Conservation (phyloP, 2,329 filamentous ascomycete genomes). For the Mycosphaerella arachidis region DNA sequence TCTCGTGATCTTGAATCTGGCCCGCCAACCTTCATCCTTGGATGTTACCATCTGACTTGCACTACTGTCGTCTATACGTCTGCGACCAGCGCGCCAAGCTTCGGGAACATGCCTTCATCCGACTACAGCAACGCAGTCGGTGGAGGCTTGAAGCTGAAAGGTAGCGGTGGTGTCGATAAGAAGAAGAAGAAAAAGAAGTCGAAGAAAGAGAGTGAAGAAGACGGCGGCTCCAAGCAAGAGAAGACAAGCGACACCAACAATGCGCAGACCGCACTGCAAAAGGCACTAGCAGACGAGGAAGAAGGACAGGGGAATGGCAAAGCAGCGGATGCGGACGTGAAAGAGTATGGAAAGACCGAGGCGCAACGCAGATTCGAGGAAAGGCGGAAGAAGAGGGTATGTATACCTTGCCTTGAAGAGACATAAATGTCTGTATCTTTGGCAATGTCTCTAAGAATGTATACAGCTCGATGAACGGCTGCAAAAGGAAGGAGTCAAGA, state of each 20-base stretch:
- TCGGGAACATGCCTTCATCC: slow-evolving; percentile 59
- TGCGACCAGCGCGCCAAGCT: neutral
- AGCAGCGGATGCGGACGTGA: slow-evolving; percentile 22
- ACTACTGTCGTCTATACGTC: too few relatives aligned
- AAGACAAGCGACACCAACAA: slow-evolving; percentile 27
- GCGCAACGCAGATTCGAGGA: slow-evolving; percentile 79
- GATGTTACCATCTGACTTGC: too few relatives aligned
- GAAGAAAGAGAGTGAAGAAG: slow-evolving; percentile 17
- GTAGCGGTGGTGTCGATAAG: slow-evolving; percentile 58
- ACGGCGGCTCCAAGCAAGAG: slow-evolving; percentile 17
- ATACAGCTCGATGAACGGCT: slow-evolving; percentile 72
- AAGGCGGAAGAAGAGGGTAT: slow-evolving; percentile 70
- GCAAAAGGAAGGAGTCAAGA: slow-evolving; percentile 82
- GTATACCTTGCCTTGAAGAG: slow-evolving; percentile 26
- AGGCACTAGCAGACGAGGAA: slow-evolving; percentile 35
- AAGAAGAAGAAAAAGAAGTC: slow-evolving; percentile 57
- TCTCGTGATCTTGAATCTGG: neutral
- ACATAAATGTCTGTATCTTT: neutral
- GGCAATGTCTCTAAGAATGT: neutral
- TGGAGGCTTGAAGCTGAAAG: slow-evolving; percentile 82
- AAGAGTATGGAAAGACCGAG: slow-evolving; percentile 64
- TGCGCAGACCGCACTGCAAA: slow-evolving; percentile 30
- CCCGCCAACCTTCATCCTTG: too few relatives aligned
- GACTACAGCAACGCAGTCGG: slow-evolving; percentile 67
- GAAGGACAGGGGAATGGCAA: slow-evolving; percentile 4